Evolutionary conservation across 805 yeast genomes (phyloP), one percentile per base, ranked within the genome.

Genomic region (Candida cerambycidarum): DNA sequence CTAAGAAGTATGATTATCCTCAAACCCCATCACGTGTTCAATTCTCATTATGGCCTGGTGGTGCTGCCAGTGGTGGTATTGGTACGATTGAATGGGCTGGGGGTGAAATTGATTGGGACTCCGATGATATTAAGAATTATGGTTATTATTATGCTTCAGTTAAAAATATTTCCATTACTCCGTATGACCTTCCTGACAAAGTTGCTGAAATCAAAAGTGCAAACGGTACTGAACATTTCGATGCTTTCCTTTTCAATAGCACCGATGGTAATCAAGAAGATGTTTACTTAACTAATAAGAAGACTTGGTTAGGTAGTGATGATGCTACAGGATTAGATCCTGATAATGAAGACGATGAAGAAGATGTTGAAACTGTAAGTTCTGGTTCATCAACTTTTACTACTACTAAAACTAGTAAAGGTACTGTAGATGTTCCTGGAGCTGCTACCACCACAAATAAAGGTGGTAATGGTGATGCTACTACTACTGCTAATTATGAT

Each of bases 1-100:
- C 74, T 29, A 71, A 82, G 30, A 51, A 61, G 11, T 83, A 78
- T 60, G 62, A 63, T 42, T 85, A 52, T 63, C 92, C 92, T 18
- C 87, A 83, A 62, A 84, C 92, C 1, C 92, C 92, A 9, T 66
- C 88, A 39, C 71, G 84, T 56, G 66, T 89, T 36, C 88, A 85
- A 58, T 62, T 83, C 40, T 85, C 90, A 3, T 59, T 85, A 44
- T 85, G 92, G 92, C 89, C 92, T 2, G 90, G 79, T 68, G 90
- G 89, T 62, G 73, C 65, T 47, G 48, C 75, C 8, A 55, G 70
- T 23, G 75, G 73, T 55, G 78, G 76, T 16, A 50, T 55, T 19
- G 90, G 90, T 71, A 83, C 89, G 11, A 71, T 78, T 47, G 84
- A 73, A 44, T 89, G 90, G 90, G 86, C 96, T 28, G 96, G 96